Evolutionary conservation across 345 rosid genomes (phyloP).

Genomic region (Acer campestre): DNA sequence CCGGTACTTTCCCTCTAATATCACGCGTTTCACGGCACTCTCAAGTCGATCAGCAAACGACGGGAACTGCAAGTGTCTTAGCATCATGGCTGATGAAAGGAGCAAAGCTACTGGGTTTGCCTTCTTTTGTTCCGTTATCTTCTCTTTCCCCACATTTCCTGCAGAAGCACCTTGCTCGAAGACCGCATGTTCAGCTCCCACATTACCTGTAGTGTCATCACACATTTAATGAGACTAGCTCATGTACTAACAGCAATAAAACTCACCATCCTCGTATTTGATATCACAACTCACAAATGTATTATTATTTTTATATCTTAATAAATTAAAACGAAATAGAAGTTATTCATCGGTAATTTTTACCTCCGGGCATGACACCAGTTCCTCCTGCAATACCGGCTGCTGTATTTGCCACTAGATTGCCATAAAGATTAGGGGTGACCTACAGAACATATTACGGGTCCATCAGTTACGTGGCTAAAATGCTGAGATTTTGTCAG

Average conservation of each 20-base stretch:
- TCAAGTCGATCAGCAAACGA: constrained; percentile 90
- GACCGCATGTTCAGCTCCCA: constrained; percentile 86
- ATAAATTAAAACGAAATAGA: background rate
- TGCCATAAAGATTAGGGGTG: constrained; percentile 92
- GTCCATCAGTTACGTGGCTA: background rate
- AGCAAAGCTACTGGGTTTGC: constrained; percentile 95
- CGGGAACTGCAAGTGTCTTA: constrained; percentile 93
- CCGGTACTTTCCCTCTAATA: constrained; percentile 58
- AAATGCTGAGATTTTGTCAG: background rate
- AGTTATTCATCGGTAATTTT: constrained; percentile 5
- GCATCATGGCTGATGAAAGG: constrained; percentile 97
- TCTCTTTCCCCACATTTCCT: constrained; percentile 90
- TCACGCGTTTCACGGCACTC: constrained; percentile 74
- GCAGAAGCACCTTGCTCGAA: constrained; percentile 99
- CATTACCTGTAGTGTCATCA: constrained; percentile 58
- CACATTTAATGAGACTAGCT: constrained; percentile 6
- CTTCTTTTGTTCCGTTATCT: constrained; percentile 53
- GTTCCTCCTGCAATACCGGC: constrained; percentile 99
- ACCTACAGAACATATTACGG: constrained; percentile 49
- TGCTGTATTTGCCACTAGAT: constrained; percentile 82
- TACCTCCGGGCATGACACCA: constrained; percentile 99
- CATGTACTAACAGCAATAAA: background rate
- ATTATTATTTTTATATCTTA: too few relatives aligned
- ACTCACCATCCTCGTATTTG: too few relatives aligned
- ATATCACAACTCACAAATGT: too few relatives aligned